Conservation (phyloP, 805 yeast genomes). For the Cyberlindnera euphorbiae region DNA sequence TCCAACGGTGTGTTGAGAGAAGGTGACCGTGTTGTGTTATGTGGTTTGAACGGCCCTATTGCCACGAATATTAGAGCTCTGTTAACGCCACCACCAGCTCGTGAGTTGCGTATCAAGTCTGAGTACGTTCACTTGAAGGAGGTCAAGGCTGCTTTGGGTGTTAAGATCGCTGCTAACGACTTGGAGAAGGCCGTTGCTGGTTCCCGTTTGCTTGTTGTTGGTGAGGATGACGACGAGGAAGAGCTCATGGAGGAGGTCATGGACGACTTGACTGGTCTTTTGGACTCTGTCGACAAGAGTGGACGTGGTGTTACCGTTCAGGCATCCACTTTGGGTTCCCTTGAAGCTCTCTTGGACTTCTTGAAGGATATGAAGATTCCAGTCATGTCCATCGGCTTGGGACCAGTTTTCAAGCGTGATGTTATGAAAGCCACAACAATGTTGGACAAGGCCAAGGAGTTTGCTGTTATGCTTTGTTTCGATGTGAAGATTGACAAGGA, state of each 20-base stretch:
- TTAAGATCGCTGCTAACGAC: constrained; percentile 96
- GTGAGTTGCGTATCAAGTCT: constrained; percentile 95
- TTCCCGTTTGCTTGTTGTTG: constrained; percentile 90
- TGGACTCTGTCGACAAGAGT: constrained; percentile 90
- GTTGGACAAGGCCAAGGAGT: constrained; percentile 95
- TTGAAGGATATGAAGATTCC: constrained; percentile 98
- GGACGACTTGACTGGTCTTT: constrained; percentile 94
- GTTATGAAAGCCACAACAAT: constrained; percentile 96
- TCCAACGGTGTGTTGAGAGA: constrained; percentile 95
- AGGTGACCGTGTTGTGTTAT: constrained; percentile 91
- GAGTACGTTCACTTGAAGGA: constrained; percentile 95
- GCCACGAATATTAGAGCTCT: constrained; percentile 94
- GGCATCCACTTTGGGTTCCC: constrained; percentile 96
- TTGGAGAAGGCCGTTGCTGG: constrained; percentile 99
- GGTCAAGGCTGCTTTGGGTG: constrained; percentile 99
- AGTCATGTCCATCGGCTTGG: constrained; percentile 96
- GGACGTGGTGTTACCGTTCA: constrained; percentile 98
- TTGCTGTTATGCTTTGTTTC: constrained; percentile 96
- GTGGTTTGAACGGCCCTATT: constrained; percentile 98
- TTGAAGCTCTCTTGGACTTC: constrained; percentile 96
- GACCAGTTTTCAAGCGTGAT: constrained; percentile 97
- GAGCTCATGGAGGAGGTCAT: constrained; percentile 96
- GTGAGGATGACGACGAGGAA: constrained; percentile 97
- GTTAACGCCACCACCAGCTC: constrained; percentile 94
- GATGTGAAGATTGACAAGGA: constrained; percentile 97